Conservation (phyloP, 345 rosid species). For the Clausena lansium region DNA sequence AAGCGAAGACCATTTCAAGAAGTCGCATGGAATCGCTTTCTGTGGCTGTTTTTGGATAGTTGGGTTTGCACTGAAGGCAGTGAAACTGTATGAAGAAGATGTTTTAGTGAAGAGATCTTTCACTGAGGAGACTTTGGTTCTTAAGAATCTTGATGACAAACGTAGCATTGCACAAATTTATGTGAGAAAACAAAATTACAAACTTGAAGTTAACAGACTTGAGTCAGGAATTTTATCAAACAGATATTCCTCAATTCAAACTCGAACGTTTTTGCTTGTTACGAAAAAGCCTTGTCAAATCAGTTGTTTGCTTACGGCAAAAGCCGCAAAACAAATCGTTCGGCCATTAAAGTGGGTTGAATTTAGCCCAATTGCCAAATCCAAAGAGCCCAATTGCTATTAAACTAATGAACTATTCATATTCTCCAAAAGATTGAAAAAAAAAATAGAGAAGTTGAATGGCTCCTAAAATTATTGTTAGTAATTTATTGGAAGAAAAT, state of each 20-base stretch:
- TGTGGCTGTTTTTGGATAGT: constrained; percentile 13
- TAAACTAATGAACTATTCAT: too few species aligned
- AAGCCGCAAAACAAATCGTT: too few species aligned
- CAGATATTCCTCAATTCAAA: background rate
- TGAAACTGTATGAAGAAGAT: constrained; percentile 23
- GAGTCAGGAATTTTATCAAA: constrained; percentile 4
- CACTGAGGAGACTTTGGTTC: constrained; percentile 9
- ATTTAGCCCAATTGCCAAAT: too few species aligned
- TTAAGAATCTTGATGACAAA: constrained; percentile 3
- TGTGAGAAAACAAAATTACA: background rate
- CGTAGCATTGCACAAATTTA: constrained; percentile 16
- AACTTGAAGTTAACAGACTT: background rate
- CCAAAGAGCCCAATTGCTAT: too few species aligned
- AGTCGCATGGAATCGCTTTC: constrained; percentile 45
- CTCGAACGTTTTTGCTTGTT: too few species aligned
- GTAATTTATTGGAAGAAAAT: too few species aligned
- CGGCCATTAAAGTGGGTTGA: too few species aligned
- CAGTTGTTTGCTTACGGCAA: too few species aligned
- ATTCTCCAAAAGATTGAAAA: too few species aligned
- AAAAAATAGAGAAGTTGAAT: too few species aligned
- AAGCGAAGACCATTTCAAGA: constrained; percentile 59
- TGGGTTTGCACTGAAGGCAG: constrained; percentile 23
- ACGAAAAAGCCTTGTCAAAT: too few species aligned
- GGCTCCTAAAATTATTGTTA: too few species aligned
- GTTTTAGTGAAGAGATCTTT: constrained; percentile 7